Evolutionary conservation across 139 green algal genomes (phyloP), one percentile per base, ranked within the genome.

Genomic region (Chlamydomonas incerta): DNA sequence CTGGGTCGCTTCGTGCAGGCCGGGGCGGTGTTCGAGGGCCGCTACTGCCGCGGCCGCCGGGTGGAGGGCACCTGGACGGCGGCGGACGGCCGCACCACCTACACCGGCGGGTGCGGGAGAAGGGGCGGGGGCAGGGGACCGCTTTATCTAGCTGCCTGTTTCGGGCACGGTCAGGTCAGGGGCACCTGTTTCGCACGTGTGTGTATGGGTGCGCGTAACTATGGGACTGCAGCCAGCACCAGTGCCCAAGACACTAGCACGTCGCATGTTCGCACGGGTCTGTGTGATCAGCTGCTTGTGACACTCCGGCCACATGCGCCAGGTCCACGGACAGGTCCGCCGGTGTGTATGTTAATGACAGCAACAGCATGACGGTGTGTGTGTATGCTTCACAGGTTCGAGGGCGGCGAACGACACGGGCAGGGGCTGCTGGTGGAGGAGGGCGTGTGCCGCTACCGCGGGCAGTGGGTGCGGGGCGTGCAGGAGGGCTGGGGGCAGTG

Each of bases 41-140:
- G 21, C 34, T 87, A 87, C 70, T 37, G 63, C 17, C 24, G 55
- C 0, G 81, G 81, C 26, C 18, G 5, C 5, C 28, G 69, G 0
- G 33, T 63, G 69, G 37, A 81, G 55, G 81, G 81, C 37, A 81
- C 57, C 20, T 2, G 2, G 20, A 15, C 71, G 68, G 71, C 70
- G 8, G n/a, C 57, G 34, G 81, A 81, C 52, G 81, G 81, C 26
- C 28, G 35, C 35, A 81, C 24, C 29, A 72, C 37, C 6, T 87
- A 87, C 81, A 76, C 79, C 26, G 79, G 79, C 65, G 68, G 79
- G 79, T 85, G 55, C 6, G 55, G 63, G 63, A 21, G 63, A 21
- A 13, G 23, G 23, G 23, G 21, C n/a, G n/a, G n/a, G n/a, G n/a
- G n/a, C n/a, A n/a, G n/a, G n/a, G n/a, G n/a, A n/a, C n/a, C n/a